Evolutionary conservation across 1,284 basidiomycete species (phyloP), one percentile per base, ranked within the genome.

Genomic region (Leccinum brunneo-olivaceum): DNA sequence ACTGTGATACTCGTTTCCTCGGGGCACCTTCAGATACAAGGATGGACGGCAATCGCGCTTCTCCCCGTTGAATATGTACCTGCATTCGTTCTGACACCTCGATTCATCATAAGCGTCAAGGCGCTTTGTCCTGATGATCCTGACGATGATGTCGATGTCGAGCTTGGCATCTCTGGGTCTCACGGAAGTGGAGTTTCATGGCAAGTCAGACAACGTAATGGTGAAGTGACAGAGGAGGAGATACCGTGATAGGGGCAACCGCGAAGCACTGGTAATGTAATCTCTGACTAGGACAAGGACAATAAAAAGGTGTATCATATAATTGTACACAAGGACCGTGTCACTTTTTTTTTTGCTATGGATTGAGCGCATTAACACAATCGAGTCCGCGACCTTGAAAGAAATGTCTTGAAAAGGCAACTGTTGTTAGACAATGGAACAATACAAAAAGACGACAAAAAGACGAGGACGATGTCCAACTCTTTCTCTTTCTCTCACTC

Each of bases 401-500:
- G 55, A 34, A 34, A 15, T 23, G n/a, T 19, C 53, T 2, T 34
- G 49, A 53, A 36, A 18, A 47, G 46, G 62, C n/a, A 40, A 39
- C 38, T 42, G 47, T 61, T 64, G 55, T 61, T 45, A 29, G 39
- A 33, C 43, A 47, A 58, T 45, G 39, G 33, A 47, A 51, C 61
- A 61, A 60, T 57, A 60, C 16, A 18, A n/a, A 5, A 23, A 12
- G 11, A 44, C 41, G 45, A 61, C 60, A 64, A 60, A 62, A 63
- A 24, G 24, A 30, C n/a, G 12, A 7, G 29, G 5, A 25, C 11
- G 11, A 25, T 25, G 5, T 7, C n/a, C 12, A 30, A 7, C 8
- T 16, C 15, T 30, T 15, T 16, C 29, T 30, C n/a, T 14, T 8
- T 15, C 29, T n/a, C 29, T 7, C 29, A n/a, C n/a, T 29, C 12